Percentiles rank a stretch among this genome's conserved stretches.
Conservation (phyloP, 441 rosid genomes). For the Populus hybrid region DNA sequence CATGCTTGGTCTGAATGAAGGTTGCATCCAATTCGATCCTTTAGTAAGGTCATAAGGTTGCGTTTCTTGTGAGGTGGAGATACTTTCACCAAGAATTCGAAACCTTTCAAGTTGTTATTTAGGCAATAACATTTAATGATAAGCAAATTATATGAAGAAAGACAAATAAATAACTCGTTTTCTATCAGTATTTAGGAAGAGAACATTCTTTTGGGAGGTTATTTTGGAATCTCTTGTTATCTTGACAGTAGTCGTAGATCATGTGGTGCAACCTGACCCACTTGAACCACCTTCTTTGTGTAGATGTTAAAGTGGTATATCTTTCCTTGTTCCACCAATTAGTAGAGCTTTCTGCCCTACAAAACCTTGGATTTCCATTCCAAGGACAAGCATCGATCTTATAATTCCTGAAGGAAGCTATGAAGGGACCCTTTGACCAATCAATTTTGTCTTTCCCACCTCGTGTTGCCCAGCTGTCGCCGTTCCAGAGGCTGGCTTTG, state of each 20-base stretch:
- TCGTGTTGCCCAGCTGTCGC: constrained; percentile 81
- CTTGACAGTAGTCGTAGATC: constrained; percentile 81
- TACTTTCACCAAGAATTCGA: neutral
- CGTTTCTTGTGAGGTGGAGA: neutral
- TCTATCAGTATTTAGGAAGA: constrained; percentile 46
- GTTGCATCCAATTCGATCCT: neutral
- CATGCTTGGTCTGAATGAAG: neutral
- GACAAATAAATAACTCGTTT: neutral
- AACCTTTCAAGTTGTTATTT: neutral
- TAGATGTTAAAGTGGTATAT: constrained; percentile 42
- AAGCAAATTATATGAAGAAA: neutral
- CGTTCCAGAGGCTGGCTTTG: constrained; percentile 70
- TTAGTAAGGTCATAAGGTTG: neutral
- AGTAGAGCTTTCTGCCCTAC: constrained; percentile 44
- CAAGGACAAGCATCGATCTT: constrained; percentile 67
- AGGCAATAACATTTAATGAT: neutral
- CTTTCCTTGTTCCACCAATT: constrained; percentile 72
- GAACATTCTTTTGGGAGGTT: constrained; percentile 46
- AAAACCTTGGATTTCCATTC: constrained; percentile 53
- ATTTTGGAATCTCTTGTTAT: constrained; percentile 55
- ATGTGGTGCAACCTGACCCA: constrained; percentile 75
- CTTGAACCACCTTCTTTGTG: constrained; percentile 70
- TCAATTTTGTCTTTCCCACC: constrained; percentile 75
- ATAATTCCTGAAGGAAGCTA: constrained; percentile 62
- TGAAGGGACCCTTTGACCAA: constrained; percentile 74